Percentiles rank a stretch among this genome's conserved stretches.
Evolutionary conservation across 495 filamentous ascomycete species (phyloP).

Genomic region (Penicillium paradoxum): DNA sequence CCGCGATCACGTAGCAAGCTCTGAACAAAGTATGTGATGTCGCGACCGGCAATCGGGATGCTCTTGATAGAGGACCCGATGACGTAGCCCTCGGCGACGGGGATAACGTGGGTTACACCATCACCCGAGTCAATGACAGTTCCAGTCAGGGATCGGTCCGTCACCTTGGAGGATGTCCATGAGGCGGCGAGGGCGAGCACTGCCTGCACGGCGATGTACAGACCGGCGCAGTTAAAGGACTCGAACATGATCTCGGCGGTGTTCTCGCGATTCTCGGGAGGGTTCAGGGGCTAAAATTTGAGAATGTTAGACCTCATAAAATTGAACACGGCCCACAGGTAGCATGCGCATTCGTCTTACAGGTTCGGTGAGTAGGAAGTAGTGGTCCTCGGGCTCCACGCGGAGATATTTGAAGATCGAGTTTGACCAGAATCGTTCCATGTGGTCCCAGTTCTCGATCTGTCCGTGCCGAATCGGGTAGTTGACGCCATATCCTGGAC

Average conservation of each 20-base stretch:
- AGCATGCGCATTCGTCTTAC: constrained; percentile 46
- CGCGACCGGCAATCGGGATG: constrained; percentile 93
- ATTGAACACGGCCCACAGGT: not conserved
- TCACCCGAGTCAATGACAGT: constrained; percentile 98
- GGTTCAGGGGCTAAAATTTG: constrained; percentile 77
- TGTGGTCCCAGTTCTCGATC: constrained; percentile 98
- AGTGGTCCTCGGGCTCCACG: constrained; percentile 96
- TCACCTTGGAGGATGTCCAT: constrained; percentile 97
- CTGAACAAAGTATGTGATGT: constrained; percentile 98
- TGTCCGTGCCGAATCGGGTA: constrained; percentile 97
- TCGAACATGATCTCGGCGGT: constrained; percentile 99
- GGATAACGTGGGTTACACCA: constrained; percentile 97
- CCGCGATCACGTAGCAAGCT: constrained; percentile 91
- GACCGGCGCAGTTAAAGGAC: constrained; percentile 97
- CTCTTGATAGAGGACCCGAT: constrained; percentile 99
- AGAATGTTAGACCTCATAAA: constrained; percentile 12
- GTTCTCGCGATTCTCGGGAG: constrained; percentile 97
- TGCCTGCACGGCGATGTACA: constrained; percentile 98
- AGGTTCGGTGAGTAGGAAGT: constrained; percentile 95
- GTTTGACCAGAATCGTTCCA: constrained; percentile 99
- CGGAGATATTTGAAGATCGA: constrained; percentile 99
- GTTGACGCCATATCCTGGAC: constrained; percentile 91
- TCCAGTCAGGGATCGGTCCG: constrained; percentile 92
- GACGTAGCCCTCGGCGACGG: constrained; percentile 97
- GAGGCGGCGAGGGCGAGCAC: constrained; percentile 94